Conservation (phyloP, 2,329 filamentous ascomycete species). For the Sphaceloma murrayae region DNA sequence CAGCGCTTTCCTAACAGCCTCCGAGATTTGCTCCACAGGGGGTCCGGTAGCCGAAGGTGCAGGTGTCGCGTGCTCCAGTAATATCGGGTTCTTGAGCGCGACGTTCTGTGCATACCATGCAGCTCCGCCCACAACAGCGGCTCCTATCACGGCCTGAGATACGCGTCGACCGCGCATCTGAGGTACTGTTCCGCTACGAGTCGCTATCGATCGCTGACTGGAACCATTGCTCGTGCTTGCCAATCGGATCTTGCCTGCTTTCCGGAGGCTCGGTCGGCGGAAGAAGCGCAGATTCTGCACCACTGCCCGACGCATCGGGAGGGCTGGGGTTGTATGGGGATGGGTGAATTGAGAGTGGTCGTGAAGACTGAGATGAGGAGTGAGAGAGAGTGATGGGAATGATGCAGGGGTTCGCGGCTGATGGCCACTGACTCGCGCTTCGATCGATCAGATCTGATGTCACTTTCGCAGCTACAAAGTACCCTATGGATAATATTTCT, state of each 20-base stretch:
- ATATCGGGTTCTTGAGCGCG: conserved; percentile 16
- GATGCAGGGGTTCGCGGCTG: background rate
- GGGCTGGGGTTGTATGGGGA: conserved; percentile 3
- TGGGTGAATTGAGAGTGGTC: too few species aligned
- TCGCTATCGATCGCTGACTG: conserved; percentile 37
- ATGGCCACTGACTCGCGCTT: background rate
- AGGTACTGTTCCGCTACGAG: conserved; percentile 36
- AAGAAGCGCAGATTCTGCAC: conserved; percentile 59
- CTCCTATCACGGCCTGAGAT: conserved; percentile 58
- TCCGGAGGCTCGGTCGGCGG: conserved; percentile 54
- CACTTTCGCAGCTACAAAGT: background rate
- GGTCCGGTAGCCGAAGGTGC: conserved; percentile 16
- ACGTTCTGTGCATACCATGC: conserved; percentile 49
- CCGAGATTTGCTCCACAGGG: conserved; percentile 35
- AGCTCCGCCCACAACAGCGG: conserved; percentile 59
- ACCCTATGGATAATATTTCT: too few species aligned
- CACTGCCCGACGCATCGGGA: conserved; percentile 64
- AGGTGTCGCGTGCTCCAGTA: conserved; percentile 14
- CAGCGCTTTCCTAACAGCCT: conserved; percentile 57
- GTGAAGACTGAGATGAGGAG: too few species aligned
- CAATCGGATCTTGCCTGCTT: conserved; percentile 44
- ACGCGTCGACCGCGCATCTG: conserved; percentile 65
- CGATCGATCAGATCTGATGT: background rate
- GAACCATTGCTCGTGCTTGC: conserved; percentile 35
- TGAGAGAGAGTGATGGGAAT: background rate